Evolutionary conservation across 2,329 filamentous ascomycete species (phyloP).

Genomic region (Massarina eburnea): DNA sequence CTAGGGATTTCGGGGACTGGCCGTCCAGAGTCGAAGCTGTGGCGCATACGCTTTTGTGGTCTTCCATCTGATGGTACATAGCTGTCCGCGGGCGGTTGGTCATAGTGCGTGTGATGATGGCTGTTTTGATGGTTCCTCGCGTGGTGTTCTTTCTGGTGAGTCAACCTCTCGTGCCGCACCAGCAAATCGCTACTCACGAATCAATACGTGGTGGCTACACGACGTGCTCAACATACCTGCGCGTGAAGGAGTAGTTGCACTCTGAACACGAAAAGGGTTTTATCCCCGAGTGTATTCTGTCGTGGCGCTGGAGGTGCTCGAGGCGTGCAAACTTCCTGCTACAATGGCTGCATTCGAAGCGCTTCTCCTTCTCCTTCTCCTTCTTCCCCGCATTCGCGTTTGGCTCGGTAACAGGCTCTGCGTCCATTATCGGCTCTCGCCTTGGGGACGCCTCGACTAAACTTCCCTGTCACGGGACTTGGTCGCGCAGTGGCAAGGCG

Average conservation of each 20-base stretch:
- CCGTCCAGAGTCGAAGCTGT: conserved; percentile 25
- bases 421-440: conserved; percentile 7
- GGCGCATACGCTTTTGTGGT: conserved; percentile 28
- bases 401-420: conserved; percentile 11
- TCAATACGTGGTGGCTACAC: conserved; percentile 10
- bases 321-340: conserved; percentile 40
- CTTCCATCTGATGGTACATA: conserved; percentile 18
- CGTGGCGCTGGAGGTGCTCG: conserved; percentile 46
- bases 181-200: conserved; percentile 38
- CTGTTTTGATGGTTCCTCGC: conserved; percentile 8
- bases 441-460: no score
- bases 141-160: conserved; percentile 33
- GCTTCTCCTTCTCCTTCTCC: conserved; percentile 41
- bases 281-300: conserved; percentile 45
- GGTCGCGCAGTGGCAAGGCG: conserved; percentile 12
- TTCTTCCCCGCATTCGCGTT: conserved; percentile 29
- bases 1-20: conserved; percentile 31
- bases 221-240: conserved; percentile 35
- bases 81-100: conserved; percentile 6
- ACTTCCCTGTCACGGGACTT: neutral
- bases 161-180: conserved; percentile 44
- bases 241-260: conserved; percentile 46
- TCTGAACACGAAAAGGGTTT: conserved; percentile 45
- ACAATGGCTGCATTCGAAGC: conserved; percentile 37
- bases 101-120: conserved; percentile 11